phyloP scores from a whole-genome alignment of 371 early-diverging fungal genomes.

The Mortierella sp. region DNA sequence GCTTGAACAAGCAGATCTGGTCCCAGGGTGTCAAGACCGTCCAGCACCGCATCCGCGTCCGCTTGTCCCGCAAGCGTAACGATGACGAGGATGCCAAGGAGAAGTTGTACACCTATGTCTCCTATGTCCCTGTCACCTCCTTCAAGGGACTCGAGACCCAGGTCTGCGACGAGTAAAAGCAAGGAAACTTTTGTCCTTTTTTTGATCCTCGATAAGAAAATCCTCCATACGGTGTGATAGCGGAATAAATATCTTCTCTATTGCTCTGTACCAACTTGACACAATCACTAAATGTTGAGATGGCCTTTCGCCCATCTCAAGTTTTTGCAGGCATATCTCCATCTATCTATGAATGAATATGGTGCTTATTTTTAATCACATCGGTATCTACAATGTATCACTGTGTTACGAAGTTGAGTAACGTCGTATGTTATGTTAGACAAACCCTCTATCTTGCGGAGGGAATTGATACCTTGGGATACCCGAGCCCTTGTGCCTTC shows the following conservation, averaged over 20 bases:
- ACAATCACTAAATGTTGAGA: not conserved
- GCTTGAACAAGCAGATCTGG: conserved; percentile 90
- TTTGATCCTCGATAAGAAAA: conserved; percentile 12
- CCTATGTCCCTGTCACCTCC: conserved; percentile 84
- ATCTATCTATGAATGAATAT: no score
- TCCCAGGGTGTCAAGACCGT: conserved; percentile 90
- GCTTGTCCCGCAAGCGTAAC: conserved; percentile 92
- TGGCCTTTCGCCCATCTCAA: not conserved
- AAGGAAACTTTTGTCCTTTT: not conserved
- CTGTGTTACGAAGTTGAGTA: no score
- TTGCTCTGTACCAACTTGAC: not conserved
- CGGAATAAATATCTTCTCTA: conserved; percentile 3
- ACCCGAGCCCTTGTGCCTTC: conserved; percentile 1
- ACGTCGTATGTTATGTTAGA: not conserved
- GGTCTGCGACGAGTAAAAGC: conserved; percentile 68
- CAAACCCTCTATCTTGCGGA: not conserved
- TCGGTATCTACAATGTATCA: no score
- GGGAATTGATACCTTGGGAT: conserved; percentile 22
- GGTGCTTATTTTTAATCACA: no score
- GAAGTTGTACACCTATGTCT: conserved; percentile 94
- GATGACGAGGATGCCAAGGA: conserved; percentile 94
- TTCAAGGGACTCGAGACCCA: conserved; percentile 88
- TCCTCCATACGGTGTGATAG: not conserved
- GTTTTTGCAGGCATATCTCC: no score
- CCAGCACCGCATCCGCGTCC: conserved; percentile 94